Percentiles rank a stretch among this genome's conserved stretches.
Conservation (phyloP, 345 rosid genomes). For the Trapa bicornis region DNA sequence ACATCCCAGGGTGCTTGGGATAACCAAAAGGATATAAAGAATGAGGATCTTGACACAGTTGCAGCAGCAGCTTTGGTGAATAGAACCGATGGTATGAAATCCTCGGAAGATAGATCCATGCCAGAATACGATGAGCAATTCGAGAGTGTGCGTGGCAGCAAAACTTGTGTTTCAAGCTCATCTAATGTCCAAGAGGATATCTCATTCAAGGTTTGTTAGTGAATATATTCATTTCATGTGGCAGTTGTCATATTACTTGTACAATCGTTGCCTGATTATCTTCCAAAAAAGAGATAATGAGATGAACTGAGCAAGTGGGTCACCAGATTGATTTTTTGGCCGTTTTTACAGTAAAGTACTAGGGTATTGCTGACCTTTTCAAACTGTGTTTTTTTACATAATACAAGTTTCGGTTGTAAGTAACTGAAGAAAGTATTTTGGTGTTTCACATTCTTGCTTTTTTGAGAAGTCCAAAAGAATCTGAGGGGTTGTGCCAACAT, state of each 20-base stretch:
- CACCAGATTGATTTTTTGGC: neutral
- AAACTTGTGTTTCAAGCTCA: constrained; percentile 24
- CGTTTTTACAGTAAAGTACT: neutral
- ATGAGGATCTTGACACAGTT: constrained; percentile 15
- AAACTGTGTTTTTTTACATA: neutral
- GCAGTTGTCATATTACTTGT: neutral
- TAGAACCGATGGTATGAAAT: constrained; percentile 11
- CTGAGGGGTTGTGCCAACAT: no score
- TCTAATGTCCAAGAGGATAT: constrained; percentile 21
- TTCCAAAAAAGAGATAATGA: neutral
- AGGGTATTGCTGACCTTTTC: neutral
- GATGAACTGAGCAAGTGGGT: neutral
- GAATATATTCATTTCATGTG: constrained; percentile 4
- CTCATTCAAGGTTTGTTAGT: constrained; percentile 55
- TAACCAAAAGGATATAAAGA: constrained; percentile 25
- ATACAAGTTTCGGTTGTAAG: neutral
- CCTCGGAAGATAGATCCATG: constrained; percentile 24
- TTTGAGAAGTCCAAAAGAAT: neutral
- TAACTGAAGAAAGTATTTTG: neutral
- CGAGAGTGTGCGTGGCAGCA: constrained; percentile 23
- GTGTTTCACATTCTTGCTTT: neutral
- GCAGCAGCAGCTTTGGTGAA: constrained; percentile 19
- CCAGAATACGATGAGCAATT: constrained; percentile 22
- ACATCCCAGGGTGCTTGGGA: constrained; percentile 64
- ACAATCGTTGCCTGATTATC: neutral